Conservation (phyloP, 768 basidiomycete species). For the Chalciporus pseudorubinellus region DNA sequence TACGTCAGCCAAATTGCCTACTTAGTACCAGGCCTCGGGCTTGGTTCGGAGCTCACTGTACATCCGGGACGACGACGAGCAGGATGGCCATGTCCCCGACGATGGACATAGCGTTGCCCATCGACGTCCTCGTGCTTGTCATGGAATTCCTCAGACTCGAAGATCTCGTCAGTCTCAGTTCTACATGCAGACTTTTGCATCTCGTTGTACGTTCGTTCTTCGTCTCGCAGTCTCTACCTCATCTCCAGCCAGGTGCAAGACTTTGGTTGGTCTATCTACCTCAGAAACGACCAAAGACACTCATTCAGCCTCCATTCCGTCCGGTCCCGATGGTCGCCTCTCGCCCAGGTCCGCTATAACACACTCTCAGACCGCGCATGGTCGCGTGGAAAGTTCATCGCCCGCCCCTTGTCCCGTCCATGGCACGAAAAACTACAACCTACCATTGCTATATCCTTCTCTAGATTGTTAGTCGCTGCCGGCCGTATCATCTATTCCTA, state of each 20-base stretch:
- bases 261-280: conserved; percentile 58
- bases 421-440: conserved; percentile 61
- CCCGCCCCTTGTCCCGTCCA: conserved; percentile 58
- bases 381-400: conserved; percentile 50
- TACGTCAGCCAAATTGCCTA: conserved; percentile 19
- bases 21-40: too few species aligned
- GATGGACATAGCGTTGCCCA: conserved; percentile 37
- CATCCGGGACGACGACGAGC: background rate
- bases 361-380: conserved; percentile 53
- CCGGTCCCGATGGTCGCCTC: conserved; percentile 43
- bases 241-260: conserved; percentile 47
- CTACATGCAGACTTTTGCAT: conserved; percentile 30
- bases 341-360: conserved; percentile 48
- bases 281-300: conserved; percentile 49
- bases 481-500: conserved; percentile 60
- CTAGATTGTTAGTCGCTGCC: conserved; percentile 59
- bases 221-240: background rate
- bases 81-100: background rate
- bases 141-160: conserved; percentile 42
- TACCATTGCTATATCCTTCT: conserved; percentile 50
- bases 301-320: conserved; percentile 51
- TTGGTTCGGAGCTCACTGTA: background rate
- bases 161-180: conserved; percentile 39
- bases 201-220: conserved; percentile 38
- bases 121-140: conserved; percentile 56